phyloP scores from a whole-genome alignment of 1,284 basidiomycete species.

The Trichosporon asahii region DNA sequence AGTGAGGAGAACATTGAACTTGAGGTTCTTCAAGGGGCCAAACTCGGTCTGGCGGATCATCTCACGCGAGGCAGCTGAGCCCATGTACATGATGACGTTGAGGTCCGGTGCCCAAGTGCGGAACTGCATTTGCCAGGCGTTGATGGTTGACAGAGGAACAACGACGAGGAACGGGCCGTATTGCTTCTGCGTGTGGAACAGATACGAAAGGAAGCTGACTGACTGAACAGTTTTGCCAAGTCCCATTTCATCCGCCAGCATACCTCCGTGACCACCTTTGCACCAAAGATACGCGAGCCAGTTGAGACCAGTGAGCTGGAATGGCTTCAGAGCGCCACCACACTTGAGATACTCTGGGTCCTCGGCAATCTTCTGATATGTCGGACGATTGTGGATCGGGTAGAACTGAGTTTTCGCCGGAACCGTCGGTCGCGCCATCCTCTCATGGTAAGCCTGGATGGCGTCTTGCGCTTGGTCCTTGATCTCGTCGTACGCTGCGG shows the following conservation, averaged over 20 bases:
- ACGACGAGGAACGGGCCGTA: conserved; percentile 98
- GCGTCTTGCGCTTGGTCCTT: conserved; percentile 60
- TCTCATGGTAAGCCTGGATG: conserved; percentile 74
- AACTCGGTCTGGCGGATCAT: conserved; percentile 93
- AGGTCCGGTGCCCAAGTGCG: conserved; percentile 92
- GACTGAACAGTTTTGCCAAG: conserved; percentile 98
- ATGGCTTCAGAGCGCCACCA: conserved; percentile 89
- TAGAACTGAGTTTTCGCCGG: conserved; percentile 81
- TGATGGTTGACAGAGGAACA: conserved; percentile 95
- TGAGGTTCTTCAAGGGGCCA: conserved; percentile 71
- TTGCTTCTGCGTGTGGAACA: conserved; percentile 89
- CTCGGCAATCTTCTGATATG: conserved; percentile 79
- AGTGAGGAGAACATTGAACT: conserved; percentile 95
- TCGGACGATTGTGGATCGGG: conserved; percentile 66
- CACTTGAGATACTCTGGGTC: conserved; percentile 87
- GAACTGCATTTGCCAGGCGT: conserved; percentile 97
- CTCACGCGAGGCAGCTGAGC: conserved; percentile 79
- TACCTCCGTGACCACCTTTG: conserved; percentile 84
- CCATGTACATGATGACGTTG: conserved; percentile 96
- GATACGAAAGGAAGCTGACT: conserved; percentile 89
- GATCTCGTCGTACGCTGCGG: conserved; percentile 62
- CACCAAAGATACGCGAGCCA: conserved; percentile 97
- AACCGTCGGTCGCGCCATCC: conserved; percentile 75
- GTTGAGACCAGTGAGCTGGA: conserved; percentile 96
- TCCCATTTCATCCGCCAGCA: conserved; percentile 95